These are phyloP conservation scores for Trichophyton schoenleinii DNA, from an alignment of 2,329 filamentous ascomycete genomes.

Conservation along the genomic window DNA sequence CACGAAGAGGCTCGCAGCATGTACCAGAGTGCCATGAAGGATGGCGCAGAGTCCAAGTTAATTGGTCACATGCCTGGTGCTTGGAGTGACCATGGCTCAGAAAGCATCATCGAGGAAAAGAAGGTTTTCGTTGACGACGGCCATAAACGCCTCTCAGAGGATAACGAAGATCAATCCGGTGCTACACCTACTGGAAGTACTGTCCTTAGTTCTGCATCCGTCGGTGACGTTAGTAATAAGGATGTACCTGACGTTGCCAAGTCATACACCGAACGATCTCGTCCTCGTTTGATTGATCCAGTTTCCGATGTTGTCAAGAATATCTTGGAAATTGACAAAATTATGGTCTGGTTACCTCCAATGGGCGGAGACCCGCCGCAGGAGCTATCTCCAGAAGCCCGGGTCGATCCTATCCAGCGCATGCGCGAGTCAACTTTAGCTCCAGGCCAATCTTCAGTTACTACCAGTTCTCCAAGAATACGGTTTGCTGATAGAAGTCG, in stretches of 20 bases:
- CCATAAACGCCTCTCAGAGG: neutral
- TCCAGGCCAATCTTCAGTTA: conserved; percentile 8
- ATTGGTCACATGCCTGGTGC: conserved; percentile 31
- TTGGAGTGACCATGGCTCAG: conserved; percentile 23
- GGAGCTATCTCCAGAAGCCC: neutral
- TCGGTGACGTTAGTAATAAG: neutral
- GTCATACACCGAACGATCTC: neutral
- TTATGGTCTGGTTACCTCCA: conserved; percentile 28
- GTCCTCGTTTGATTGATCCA: neutral
- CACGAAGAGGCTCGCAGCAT: conserved; percentile 40
- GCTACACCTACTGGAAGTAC: neutral
- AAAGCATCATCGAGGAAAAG: neutral
- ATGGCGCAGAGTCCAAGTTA: conserved; percentile 19
- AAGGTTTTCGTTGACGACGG: neutral
- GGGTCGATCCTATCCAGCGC: conserved; percentile 3
- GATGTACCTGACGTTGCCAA: neutral
- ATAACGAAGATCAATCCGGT: neutral
- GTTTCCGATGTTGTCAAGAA: conserved; percentile 22
- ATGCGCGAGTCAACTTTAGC: conserved; percentile 6
- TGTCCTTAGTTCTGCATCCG: neutral
- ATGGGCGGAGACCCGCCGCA: conserved; percentile 5
- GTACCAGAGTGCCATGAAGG: conserved; percentile 46
- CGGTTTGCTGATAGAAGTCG: neutral
- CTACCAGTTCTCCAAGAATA: neutral
- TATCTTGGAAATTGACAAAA: conserved; percentile 24